phyloP scores from a whole-genome alignment of 768 basidiomycete genomes.

The Pleurotus sapidus region DNA sequence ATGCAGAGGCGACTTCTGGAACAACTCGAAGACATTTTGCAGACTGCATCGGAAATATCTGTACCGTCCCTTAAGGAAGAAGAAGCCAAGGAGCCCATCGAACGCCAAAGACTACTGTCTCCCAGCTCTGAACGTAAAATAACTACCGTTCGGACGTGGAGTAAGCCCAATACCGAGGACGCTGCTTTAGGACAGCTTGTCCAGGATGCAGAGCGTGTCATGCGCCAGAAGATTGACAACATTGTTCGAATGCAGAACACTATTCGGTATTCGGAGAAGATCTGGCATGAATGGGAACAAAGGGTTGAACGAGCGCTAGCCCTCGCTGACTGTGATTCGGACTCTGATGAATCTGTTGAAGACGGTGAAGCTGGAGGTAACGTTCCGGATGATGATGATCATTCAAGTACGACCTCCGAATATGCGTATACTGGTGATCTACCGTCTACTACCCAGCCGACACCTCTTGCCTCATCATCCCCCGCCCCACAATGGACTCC shows the following conservation, averaged over 20 bases:
- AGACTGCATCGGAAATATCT: slow-evolving; percentile 76
- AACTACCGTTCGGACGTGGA: slow-evolving; percentile 81
- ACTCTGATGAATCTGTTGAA: slow-evolving; percentile 42
- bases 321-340: slow-evolving; percentile 35
- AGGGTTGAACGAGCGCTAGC: slow-evolving; percentile 70
- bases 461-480: slow-evolving; percentile 63
- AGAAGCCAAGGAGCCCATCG: slow-evolving; percentile 86
- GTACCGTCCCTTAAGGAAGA: slow-evolving; percentile 91
- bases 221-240: slow-evolving; percentile 92
- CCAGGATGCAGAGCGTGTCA: slow-evolving; percentile 84
- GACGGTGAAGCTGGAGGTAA: slow-evolving; percentile 41
- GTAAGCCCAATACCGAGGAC: slow-evolving; percentile 82
- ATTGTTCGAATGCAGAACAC: slow-evolving; percentile 97
- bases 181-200: slow-evolving; percentile 78
- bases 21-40: slow-evolving; percentile 83
- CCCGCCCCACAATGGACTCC: slow-evolving; percentile 32
- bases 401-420: slow-evolving; percentile 63
- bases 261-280: slow-evolving; percentile 94
- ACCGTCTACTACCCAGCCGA: slow-evolving; percentile 51
- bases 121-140: slow-evolving; percentile 88
- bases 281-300: slow-evolving; percentile 96
- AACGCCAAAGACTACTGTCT: slow-evolving; percentile 86
- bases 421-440: slow-evolving; percentile 51
- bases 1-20: slow-evolving; percentile 79
- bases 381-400: slow-evolving; percentile 40